Base-by-base conservation (phyloP, 371 early-diverging fungal species). In the Mortierella sp. region DNA sequence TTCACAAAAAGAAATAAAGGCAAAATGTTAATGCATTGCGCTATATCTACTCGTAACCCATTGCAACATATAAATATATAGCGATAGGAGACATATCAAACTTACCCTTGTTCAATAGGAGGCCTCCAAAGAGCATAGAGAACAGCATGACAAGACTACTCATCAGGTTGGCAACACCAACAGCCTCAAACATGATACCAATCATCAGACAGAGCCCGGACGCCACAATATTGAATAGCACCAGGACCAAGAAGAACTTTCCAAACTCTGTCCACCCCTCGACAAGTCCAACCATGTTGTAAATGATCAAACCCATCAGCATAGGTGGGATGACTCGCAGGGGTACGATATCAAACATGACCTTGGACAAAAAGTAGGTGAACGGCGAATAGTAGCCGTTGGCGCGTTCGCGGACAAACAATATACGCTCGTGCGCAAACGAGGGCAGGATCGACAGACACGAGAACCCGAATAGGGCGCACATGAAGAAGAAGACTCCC, bases 111-210 rank as follows among this genome's bases (percentile, higher is more conserved):
- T 97, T 97, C 76, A 98, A 88, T 58, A 98, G 90, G 9, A 97
- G 92, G 8, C 98, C 98, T 16, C 97, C 96, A 91, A 98, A 97
- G 58, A 98, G 84, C 95, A 98, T 97, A 28, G 95, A 94, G 87
- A 97, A 97, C 38, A 98, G 91, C 89, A 97, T 95, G 34, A 94
- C 91, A 82, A 98, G 91, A 26, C 94, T 94, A n/a, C 94, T 93
- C 65, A 97, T 88, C 68, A 98, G 87, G 76, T 95, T 97, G 10
- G 97, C 96, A 60, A 97, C 94, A 0, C 96, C 95, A 1, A 96
- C 84, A 77, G 97, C 95, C 76, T 91, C 90, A 70, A 97, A 92
- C 0, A 96, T 88, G 42, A 96, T 91, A 38, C 95, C 97, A 72
- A 97, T 93, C 44, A 94, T 93, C 55, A 98, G 82, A 86, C 97